These are phyloP conservation scores for Kernera saxatilis DNA, from an alignment of 345 rosid genomes.

Conservation along the genomic window DNA sequence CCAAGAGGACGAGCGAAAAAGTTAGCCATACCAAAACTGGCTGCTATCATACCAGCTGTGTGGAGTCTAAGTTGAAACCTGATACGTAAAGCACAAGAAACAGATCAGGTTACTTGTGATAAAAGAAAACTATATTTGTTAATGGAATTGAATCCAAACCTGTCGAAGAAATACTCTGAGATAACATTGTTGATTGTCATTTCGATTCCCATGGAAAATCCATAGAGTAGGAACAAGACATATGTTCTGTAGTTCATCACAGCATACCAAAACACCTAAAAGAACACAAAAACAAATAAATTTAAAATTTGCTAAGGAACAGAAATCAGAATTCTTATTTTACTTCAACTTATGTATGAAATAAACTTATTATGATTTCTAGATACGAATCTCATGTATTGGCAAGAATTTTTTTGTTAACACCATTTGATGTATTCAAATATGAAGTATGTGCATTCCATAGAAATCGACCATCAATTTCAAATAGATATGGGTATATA, in stretches of 20 bases:
- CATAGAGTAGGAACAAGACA: conserved; percentile 60
- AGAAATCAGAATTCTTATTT: background rate
- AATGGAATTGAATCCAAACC: conserved; percentile 20
- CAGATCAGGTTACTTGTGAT: background rate
- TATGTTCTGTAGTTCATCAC: conserved; percentile 63
- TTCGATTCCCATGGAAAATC: conserved; percentile 68
- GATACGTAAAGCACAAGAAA: background rate
- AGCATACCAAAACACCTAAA: conserved; percentile 58
- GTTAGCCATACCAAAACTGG: conserved; percentile 74
- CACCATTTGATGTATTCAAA: no score
- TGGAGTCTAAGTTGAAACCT: conserved; percentile 54
- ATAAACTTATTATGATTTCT: no score
- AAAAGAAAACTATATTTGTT: background rate
- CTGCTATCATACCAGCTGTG: conserved; percentile 64
- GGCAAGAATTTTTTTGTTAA: no score
- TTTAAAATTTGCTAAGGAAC: background rate
- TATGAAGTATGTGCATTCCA: no score
- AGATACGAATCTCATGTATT: no score
- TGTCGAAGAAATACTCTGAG: conserved; percentile 57
- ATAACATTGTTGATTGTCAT: conserved; percentile 55
- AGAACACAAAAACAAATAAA: background rate
- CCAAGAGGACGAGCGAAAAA: conserved; percentile 68
- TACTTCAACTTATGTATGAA: no score
- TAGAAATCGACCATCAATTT: no score
- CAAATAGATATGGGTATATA: no score